Conservation (phyloP, 106 monocot species). For the Dendrobium officinale region DNA sequence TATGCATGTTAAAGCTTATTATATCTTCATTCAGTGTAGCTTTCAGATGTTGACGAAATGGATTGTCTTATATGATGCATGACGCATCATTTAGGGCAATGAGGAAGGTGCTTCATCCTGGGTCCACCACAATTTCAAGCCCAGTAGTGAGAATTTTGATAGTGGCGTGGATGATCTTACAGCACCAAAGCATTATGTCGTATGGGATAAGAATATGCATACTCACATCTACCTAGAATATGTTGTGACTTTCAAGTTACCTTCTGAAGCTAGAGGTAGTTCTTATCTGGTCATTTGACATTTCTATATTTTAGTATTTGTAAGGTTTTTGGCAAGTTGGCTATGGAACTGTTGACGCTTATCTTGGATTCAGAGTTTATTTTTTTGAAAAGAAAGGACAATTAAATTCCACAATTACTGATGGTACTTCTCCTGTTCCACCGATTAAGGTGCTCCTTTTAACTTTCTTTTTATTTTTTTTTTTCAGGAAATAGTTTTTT, state of each 20-base stretch:
- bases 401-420: constrained; percentile 19
- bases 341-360: background rate
- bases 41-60: constrained; percentile 58
- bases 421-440: constrained; percentile 24
- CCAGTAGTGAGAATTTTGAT: constrained; percentile 56
- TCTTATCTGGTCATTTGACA: background rate
- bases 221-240: constrained; percentile 57
- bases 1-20: background rate
- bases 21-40: constrained; percentile 24
- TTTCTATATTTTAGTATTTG: constrained; percentile 4
- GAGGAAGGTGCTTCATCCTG: constrained; percentile 38
- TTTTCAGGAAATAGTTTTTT: background rate
- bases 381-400: constrained; percentile 24
- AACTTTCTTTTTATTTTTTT: background rate
- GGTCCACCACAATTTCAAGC: constrained; percentile 56
- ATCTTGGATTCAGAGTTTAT: constrained; percentile 19
- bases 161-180: constrained; percentile 59
- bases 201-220: constrained; percentile 48
- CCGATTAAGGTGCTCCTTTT: constrained; percentile 22
- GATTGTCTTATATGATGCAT: constrained; percentile 47
- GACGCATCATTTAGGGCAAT: constrained; percentile 74
- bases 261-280: constrained; percentile 52
- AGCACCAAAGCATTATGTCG: constrained; percentile 53
- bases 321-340: background rate
- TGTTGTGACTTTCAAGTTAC: constrained; percentile 45